phyloP scores from a whole-genome alignment of 2,329 filamentous ascomycete genomes.

The Alternaria metachromatica region DNA sequence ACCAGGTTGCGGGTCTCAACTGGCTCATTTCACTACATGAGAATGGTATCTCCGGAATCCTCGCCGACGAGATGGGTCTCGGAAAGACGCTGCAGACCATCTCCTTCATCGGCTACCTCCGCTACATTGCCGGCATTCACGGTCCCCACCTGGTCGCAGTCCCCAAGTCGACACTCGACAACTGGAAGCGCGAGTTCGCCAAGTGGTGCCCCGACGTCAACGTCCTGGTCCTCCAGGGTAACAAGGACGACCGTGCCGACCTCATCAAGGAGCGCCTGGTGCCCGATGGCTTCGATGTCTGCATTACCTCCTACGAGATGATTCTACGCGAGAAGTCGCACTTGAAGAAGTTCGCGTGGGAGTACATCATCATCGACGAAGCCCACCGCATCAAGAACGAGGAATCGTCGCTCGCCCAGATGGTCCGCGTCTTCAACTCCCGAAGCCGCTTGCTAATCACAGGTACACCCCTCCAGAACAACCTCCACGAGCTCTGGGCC shows the following conservation, averaged over 20 bases:
- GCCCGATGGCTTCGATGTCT: constrained; percentile 95
- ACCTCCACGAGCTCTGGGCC: constrained; percentile 96
- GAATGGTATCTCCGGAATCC: constrained; percentile 97
- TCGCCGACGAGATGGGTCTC: constrained; percentile 98
- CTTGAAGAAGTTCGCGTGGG: constrained; percentile 97
- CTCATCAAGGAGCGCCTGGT: constrained; percentile 92
- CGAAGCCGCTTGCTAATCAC: constrained; percentile 95
- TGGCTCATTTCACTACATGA: constrained; percentile 98
- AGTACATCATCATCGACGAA: constrained; percentile 99
- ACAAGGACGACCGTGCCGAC: constrained; percentile 87
- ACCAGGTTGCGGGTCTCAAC: constrained; percentile 93
- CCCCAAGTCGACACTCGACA: constrained; percentile 96
- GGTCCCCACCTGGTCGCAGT: constrained; percentile 92
- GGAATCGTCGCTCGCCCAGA: constrained; percentile 93
- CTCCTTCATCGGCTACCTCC: constrained; percentile 91
- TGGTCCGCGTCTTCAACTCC: constrained; percentile 95
- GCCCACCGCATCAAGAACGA: constrained; percentile 99
- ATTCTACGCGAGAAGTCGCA: constrained; percentile 93
- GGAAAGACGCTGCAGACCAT: constrained; percentile 98
- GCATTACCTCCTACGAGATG: constrained; percentile 99
- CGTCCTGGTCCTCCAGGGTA: constrained; percentile 90
- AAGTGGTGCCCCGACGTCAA: constrained; percentile 97
- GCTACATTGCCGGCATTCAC: constrained; percentile 86
- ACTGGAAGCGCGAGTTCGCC: constrained; percentile 95
- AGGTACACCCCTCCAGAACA: constrained; percentile 96